A percentile compares a stretch with the other conserved stretches of the same genome.
Evolutionary conservation across 257 asterid genomes (phyloP).

Genomic region (Solanum megistacrolobum): DNA sequence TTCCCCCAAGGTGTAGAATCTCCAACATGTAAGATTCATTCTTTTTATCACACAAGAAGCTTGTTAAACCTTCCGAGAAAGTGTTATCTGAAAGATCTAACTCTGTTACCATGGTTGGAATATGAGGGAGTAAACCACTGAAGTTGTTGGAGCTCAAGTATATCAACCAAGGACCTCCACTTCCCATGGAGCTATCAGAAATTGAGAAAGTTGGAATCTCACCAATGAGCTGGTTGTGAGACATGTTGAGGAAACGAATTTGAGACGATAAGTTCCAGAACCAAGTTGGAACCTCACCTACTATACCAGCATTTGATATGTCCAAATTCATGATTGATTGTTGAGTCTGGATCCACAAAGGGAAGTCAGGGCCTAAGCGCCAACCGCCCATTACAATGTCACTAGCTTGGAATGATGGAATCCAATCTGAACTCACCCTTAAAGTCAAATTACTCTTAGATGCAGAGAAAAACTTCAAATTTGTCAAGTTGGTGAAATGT

Average conservation of each 20-base stretch:
- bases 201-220: neutral
- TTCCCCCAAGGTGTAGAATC: conserved; percentile 16
- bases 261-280: conserved; percentile 4
- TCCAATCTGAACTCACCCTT: conserved; percentile 3
- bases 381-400: neutral
- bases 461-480: neutral
- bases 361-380: neutral
- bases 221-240: neutral
- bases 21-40: neutral
- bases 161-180: neutral
- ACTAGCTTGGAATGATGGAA: neutral
- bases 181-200: neutral
- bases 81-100: conserved; percentile 25
- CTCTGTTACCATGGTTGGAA: neutral
- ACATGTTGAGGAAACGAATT: neutral
- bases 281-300: conserved; percentile 3
- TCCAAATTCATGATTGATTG: neutral
- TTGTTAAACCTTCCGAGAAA: conserved; percentile 1
- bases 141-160: conserved; percentile 18
- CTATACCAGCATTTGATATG: neutral
- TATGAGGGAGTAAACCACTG: conserved; percentile 18
- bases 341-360: neutral
- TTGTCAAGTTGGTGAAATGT: conserved; percentile 22
- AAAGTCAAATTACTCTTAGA: conserved; percentile 14
- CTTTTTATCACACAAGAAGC: conserved; percentile 4